Conservation (phyloP, 2,329 filamentous ascomycete genomes). For the Pseudofabraea citricarpa region DNA sequence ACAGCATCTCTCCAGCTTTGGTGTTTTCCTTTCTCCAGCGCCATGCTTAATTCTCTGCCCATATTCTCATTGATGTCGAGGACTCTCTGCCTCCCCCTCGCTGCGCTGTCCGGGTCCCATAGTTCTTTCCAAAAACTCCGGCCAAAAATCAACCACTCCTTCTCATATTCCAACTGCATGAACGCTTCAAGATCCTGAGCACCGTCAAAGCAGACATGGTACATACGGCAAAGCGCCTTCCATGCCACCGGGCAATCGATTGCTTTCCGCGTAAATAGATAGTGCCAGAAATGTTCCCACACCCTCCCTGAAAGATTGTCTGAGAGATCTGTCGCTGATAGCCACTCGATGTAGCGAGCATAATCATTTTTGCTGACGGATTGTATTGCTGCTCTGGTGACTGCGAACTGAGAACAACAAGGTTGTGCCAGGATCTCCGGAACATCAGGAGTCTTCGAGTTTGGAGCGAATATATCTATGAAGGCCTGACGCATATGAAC, state of each 20-base stretch:
- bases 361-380: conserved; percentile 27
- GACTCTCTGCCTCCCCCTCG: background rate
- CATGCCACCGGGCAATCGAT: conserved; percentile 40
- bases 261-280: conserved; percentile 28
- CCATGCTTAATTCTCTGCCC: background rate
- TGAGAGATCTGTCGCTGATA: conserved; percentile 22
- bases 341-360: conserved; percentile 24
- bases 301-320: conserved; percentile 29
- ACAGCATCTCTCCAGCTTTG: background rate
- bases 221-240: conserved; percentile 29
- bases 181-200: background rate
- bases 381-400: conserved; percentile 25
- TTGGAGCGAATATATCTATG: background rate
- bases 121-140: conserved; percentile 1
- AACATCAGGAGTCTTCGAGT: conserved; percentile 24
- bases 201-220: conserved; percentile 28
- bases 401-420: conserved; percentile 33
- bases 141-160: background rate
- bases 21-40: background rate
- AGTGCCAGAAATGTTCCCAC: conserved; percentile 32
- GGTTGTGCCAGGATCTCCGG: conserved; percentile 28
- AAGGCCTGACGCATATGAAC: background rate
- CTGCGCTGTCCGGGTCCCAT: background rate
- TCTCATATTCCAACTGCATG: background rate
- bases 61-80: background rate